Evolutionary conservation across 83 land plant species (phyloP).

Genomic region (Diphasiastrum complanatum): DNA sequence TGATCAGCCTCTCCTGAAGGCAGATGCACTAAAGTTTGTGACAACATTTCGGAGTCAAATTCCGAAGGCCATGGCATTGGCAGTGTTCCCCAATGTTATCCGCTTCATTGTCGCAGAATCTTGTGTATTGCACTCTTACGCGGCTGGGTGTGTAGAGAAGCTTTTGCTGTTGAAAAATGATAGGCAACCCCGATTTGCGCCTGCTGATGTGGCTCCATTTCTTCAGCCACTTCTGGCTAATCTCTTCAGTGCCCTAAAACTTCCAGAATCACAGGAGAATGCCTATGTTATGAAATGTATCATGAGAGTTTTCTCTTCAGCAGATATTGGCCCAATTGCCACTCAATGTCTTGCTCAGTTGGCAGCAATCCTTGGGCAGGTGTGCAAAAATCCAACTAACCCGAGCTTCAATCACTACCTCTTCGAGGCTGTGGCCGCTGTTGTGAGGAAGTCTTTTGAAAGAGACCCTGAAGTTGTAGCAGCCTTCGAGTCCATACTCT

Average conservation of each 20-base stretch:
- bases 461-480: conserved; percentile 50
- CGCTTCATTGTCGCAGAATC: conserved; percentile 67
- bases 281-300: conserved; percentile 91
- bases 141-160: conserved; percentile 87
- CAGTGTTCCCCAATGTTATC: conserved; percentile 59
- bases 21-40: conserved; percentile 85
- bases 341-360: conserved; percentile 47
- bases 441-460: conserved; percentile 63
- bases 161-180: conserved; percentile 74
- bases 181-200: conserved; percentile 46
- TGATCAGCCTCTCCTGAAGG: conserved; percentile 65
- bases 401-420: conserved; percentile 89
- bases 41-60: conserved; percentile 71
- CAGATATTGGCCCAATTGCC: conserved; percentile 57
- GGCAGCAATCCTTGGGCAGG: conserved; percentile 44
- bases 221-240: conserved; percentile 51
- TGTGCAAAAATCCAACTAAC: conserved; percentile 89
- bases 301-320: conserved; percentile 77
- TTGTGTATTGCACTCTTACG: conserved; percentile 96
- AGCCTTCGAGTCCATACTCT: conserved; percentile 59
- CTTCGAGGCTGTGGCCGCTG: conserved; percentile 88
- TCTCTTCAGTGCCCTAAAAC: conserved; percentile 68
- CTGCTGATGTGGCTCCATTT: conserved; percentile 54
- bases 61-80: conserved; percentile 49
- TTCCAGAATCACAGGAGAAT: conserved; percentile 94